Percentiles rank a stretch among this genome's conserved stretches.
phyloP scores from a whole-genome alignment of 179 eudicot species.

The Silene vulgaris region DNA sequence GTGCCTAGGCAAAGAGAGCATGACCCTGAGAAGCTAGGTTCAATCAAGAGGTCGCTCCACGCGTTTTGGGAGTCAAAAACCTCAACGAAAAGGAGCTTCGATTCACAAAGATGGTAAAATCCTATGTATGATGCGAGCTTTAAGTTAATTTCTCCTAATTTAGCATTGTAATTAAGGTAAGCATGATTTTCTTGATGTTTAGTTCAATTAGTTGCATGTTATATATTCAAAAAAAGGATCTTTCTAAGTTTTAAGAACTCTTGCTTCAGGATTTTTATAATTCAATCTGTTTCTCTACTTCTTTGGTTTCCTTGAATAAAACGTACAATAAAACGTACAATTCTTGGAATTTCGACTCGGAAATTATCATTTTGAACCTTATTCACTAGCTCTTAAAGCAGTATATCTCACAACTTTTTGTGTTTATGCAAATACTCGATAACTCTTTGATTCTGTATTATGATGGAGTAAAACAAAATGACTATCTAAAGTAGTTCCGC shows the following conservation, averaged over 20 bases:
- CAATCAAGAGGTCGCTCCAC: conserved; percentile 33
- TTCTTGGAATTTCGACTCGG: too few species aligned
- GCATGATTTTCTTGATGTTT: conserved; percentile 8
- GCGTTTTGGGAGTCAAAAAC: conserved; percentile 33
- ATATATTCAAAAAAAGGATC: background rate
- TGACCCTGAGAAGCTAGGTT: conserved; percentile 33
- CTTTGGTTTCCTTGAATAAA: too few species aligned
- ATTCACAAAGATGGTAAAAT: conserved; percentile 21
- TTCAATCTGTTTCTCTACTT: too few species aligned
- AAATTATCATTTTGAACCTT: too few species aligned
- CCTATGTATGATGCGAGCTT: background rate
- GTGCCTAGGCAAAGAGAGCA: conserved; percentile 64
- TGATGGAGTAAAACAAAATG: too few species aligned
- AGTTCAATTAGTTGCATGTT: conserved; percentile 7
- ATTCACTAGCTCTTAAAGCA: too few species aligned
- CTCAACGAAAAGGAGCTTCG: conserved; percentile 26
- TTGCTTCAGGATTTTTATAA: too few species aligned
- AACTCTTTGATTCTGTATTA: too few species aligned
- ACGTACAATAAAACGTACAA: too few species aligned
- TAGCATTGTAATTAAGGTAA: conserved; percentile 30
- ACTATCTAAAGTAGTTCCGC: too few species aligned
- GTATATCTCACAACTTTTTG: too few species aligned
- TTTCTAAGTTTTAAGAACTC: background rate
- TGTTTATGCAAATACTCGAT: too few species aligned
- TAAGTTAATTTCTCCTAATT: conserved; percentile 4